Percentiles rank a stretch among this genome's conserved stretches.
These are phyloP conservation scores for Schizophyllum commune DNA, from an alignment of 1,284 basidiomycete species.

Conservation along the genomic window DNA sequence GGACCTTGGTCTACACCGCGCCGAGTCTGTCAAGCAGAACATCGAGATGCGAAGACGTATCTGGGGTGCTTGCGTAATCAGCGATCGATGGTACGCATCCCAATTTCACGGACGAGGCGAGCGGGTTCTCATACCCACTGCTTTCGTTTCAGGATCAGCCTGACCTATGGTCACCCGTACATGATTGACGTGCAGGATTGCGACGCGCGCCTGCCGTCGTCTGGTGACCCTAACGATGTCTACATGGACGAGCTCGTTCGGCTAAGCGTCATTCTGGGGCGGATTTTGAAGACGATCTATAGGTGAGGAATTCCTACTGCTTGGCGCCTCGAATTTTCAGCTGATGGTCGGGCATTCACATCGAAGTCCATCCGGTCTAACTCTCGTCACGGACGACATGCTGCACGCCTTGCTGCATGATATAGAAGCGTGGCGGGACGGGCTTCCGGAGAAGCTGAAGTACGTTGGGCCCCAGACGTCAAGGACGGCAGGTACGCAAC, in stretches of 20 bases:
- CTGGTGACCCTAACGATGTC: slow-evolving; percentile 60
- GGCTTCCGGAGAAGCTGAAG: slow-evolving; percentile 67
- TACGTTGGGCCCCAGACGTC: slow-evolving; percentile 65
- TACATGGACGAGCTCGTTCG: slow-evolving; percentile 85
- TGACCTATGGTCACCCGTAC: slow-evolving; percentile 79
- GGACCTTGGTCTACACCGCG: slow-evolving; percentile 86
- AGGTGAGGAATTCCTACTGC: slow-evolving; percentile 36
- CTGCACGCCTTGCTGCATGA: slow-evolving; percentile 64
- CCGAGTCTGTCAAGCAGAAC: slow-evolving; percentile 66
- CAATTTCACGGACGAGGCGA: slow-evolving; percentile 3
- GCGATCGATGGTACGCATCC: slow-evolving; percentile 74
- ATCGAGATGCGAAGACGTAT: slow-evolving; percentile 79
- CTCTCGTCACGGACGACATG: slow-evolving; percentile 73
- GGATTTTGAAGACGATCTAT: slow-evolving; percentile 87
- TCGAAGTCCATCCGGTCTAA: slow-evolving; percentile 75
- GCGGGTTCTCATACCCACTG: slow-evolving; percentile 10
- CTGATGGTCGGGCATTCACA: slow-evolving; percentile 5
- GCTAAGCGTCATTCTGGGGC: slow-evolving; percentile 79
- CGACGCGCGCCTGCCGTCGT: slow-evolving; percentile 81
- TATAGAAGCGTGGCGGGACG: slow-evolving; percentile 70
- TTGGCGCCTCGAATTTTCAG: neutral
- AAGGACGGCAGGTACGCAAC: slow-evolving; percentile 50
- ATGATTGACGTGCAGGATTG: slow-evolving; percentile 93
- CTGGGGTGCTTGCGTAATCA: slow-evolving; percentile 88
- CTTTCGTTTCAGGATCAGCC: slow-evolving; percentile 48